Conservation (phyloP, 306 rosid species). For the Senna tora region DNA sequence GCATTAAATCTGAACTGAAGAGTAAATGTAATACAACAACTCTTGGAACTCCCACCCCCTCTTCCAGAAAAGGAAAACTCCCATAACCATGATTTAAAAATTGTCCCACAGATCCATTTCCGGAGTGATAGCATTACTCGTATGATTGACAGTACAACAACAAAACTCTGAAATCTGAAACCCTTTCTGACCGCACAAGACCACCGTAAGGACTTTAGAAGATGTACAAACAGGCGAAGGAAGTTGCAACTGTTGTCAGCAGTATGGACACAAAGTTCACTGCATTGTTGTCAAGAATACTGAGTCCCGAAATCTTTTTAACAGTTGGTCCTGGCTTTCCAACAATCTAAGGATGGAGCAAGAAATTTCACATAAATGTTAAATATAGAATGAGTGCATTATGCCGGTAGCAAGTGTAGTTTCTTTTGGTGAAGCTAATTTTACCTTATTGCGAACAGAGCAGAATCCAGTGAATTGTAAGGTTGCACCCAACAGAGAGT, state of each 20-base stretch:
- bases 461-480: constrained; percentile 91
- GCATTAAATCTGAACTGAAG: not conserved
- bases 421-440: constrained; percentile 2
- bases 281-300: constrained; percentile 83
- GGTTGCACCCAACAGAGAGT: constrained; percentile 96
- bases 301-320: constrained; percentile 72
- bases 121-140: not conserved
- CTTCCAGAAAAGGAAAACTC: not conserved
- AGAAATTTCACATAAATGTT: constrained; percentile 24
- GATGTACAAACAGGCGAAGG: constrained; percentile 57
- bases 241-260: constrained; percentile 68
- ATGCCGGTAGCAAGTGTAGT: constrained; percentile 17
- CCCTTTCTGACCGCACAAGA: not conserved
- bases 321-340: constrained; percentile 91
- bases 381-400: not conserved
- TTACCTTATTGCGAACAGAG: constrained; percentile 80
- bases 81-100: not conserved
- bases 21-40: not conserved
- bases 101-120: not conserved
- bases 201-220: constrained; percentile 46
- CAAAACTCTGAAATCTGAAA: not conserved
- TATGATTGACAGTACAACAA: constrained; percentile 13
- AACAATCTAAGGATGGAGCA: constrained; percentile 62
- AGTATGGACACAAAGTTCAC: constrained; percentile 78
- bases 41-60: not conserved